A percentile compares a stretch with the other conserved stretches of the same genome.
Evolutionary conservation across 371 early-diverging fungal species (phyloP).

Genomic region (Mucor irregularis): DNA sequence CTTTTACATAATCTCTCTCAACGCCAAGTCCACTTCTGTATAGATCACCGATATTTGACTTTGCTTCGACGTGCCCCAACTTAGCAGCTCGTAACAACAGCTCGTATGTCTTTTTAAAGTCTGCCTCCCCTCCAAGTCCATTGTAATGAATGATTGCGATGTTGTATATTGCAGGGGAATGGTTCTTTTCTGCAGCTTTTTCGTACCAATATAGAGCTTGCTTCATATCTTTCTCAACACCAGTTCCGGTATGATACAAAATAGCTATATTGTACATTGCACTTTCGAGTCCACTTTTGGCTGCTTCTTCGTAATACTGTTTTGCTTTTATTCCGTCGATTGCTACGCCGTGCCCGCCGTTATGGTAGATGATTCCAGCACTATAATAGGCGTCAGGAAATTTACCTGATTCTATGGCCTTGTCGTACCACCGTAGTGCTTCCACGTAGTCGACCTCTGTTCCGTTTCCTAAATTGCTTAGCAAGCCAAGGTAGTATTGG

Average conservation of each 20-base stretch:
- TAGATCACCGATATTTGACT: constrained; percentile 83
- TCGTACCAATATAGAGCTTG: constrained; percentile 68
- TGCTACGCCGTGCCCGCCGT: too few relatives aligned
- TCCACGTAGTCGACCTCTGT: constrained; percentile 64
- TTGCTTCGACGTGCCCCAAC: constrained; percentile 67
- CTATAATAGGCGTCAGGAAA: constrained; percentile 80
- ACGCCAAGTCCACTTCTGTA: constrained; percentile 74
- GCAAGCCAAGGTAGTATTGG: constrained; percentile 75
- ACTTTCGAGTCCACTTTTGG: too few relatives aligned
- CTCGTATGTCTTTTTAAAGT: too few relatives aligned
- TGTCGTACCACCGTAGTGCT: constrained; percentile 69
- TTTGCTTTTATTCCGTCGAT: too few relatives aligned
- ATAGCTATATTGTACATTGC: too few relatives aligned
- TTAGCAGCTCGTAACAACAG: constrained; percentile 69
- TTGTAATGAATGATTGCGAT: constrained; percentile 84
- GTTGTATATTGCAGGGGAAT: too few relatives aligned
- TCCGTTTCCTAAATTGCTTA: constrained; percentile 74
- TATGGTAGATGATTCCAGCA: constrained; percentile 82
- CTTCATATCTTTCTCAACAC: constrained; percentile 50
- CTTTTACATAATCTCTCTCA: constrained; percentile 62
- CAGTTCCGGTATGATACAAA: constrained; percentile 87
- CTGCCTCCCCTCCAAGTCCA: constrained; percentile 76
- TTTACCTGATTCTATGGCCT: constrained; percentile 68
- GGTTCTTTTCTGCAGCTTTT: constrained; percentile 67
- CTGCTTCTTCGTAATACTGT: too few relatives aligned